Evolutionary conservation across 2,329 filamentous ascomycete species (phyloP).

Genomic region (Corniculantispora saksenae): DNA sequence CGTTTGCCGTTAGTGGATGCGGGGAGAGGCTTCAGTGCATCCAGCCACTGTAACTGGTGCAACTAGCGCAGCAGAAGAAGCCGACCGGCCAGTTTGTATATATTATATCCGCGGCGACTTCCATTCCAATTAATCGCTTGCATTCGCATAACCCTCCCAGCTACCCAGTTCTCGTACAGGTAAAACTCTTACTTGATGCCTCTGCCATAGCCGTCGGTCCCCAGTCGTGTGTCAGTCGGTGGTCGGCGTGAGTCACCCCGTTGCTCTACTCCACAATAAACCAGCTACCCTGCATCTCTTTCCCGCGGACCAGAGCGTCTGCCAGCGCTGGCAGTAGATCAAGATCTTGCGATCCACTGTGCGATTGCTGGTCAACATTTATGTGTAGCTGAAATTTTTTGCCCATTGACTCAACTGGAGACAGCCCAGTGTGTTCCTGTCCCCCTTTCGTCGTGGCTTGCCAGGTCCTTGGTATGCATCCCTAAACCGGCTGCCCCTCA

Average conservation of each 20-base stretch:
- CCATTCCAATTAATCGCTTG: background rate
- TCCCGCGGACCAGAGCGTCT: background rate
- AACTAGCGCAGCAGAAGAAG: too few species aligned
- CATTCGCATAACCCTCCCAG: background rate
- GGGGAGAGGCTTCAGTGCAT: background rate
- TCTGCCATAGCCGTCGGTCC: background rate
- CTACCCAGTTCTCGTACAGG: too few species aligned
- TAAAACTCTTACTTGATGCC: background rate
- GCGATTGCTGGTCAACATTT: background rate
- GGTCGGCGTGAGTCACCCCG: slow-evolving; percentile 25
- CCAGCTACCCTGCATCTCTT: background rate
- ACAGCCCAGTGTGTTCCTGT: background rate
- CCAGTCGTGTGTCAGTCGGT: slow-evolving; percentile 6
- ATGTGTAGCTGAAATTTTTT: background rate
- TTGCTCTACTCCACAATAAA: background rate
- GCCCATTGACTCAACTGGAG: background rate
- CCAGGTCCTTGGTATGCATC: background rate
- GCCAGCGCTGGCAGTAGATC: background rate
- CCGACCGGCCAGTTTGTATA: background rate
- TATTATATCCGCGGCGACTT: background rate
- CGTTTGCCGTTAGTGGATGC: background rate
- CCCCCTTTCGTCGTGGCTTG: background rate
- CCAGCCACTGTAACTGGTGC: background rate
- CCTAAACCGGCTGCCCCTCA: background rate
- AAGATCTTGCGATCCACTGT: background rate